Conservation (phyloP, 2,329 filamentous ascomycete genomes). For the Septoria linicola region DNA sequence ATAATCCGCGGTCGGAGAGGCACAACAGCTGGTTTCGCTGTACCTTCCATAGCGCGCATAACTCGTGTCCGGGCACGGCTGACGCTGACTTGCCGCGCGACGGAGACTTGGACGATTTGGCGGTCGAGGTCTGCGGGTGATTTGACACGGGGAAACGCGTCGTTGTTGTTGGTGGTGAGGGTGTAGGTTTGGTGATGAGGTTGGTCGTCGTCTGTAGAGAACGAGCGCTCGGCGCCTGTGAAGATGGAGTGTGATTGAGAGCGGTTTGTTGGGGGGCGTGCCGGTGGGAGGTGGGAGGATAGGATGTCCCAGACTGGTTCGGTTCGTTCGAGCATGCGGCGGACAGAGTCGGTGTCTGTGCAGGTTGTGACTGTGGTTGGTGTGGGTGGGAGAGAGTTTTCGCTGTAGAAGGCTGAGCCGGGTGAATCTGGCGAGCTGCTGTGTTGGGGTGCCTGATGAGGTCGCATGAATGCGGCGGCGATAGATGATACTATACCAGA, state of each 20-base stretch:
- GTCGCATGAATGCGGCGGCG: conserved; percentile 21
- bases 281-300: background rate
- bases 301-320: conserved; percentile 25
- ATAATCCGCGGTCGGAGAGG: conserved; percentile 36
- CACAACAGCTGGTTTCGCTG: conserved; percentile 28
- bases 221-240: background rate
- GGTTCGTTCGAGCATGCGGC: conserved; percentile 12
- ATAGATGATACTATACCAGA: conserved; percentile 20
- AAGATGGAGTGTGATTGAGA: background rate
- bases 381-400: conserved; percentile 33
- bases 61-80: conserved; percentile 28
- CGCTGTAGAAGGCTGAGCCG: conserved; percentile 28
- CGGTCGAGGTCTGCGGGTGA: conserved; percentile 30
- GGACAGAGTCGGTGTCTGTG: conserved; percentile 27
- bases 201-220: background rate
- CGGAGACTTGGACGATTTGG: conserved; percentile 34
- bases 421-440: conserved; percentile 26
- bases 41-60: conserved; percentile 25
- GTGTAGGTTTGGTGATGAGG: conserved; percentile 1
- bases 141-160: conserved; percentile 26
- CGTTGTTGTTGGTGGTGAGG: background rate
- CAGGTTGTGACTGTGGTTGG: conserved; percentile 30
- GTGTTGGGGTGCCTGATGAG: conserved; percentile 14
- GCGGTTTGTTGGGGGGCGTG: conserved; percentile 1
- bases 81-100: conserved; percentile 35